Base-by-base conservation (phyloP, 345 rosid genomes). In the Cardamine chenopodiifolia region DNA sequence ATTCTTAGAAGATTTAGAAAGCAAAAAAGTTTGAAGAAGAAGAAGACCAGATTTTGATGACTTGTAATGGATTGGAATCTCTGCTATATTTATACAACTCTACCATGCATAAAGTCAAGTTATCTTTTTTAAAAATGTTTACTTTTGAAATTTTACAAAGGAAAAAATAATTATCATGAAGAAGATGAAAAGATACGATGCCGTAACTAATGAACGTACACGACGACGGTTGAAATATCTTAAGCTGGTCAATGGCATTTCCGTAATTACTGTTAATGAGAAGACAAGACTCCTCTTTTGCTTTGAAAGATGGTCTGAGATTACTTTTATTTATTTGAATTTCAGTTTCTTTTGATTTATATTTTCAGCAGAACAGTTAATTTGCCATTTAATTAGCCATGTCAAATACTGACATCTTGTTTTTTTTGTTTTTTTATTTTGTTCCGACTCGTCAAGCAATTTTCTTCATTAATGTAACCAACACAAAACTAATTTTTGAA, bases 1-100 rank as follows among this genome's bases (percentile, higher is more conserved):
- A 81, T 85, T 85, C 82, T 77, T 79, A 75, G 85, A 47, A 55
- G 81, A 66, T 39, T 62, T 34, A 39, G 48, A 44, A 61, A 69
- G 79, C 67, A 71, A 55, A 35, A 54, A 37, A 35, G 57, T 17
- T 60, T 59, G 61, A 66, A 14, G 73, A 37, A 35, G 42, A 26
- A 26, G 45, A 67, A 57, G 50, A 58, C 49, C 57, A 54, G 63
- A 23, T 53, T 25, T 73, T 72, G 58, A 69, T 70, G 66, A 62
- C 59, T 58, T 61, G 37, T 7, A 60, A 23, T 72, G 80, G 71
- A 47, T 79, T 61, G 70, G 78, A 72, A 69, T 61, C 59, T 59
- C 13, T 49, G 44, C 75, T 81, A 81, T 82, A 82, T 87, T 81
- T 87, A 81, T 87, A 81, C 83, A 66, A 28, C 62, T 69, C 74